phyloP scores from a whole-genome alignment of 2,329 filamentous ascomycete species.

The Paraphaeosphaeria minitans region DNA sequence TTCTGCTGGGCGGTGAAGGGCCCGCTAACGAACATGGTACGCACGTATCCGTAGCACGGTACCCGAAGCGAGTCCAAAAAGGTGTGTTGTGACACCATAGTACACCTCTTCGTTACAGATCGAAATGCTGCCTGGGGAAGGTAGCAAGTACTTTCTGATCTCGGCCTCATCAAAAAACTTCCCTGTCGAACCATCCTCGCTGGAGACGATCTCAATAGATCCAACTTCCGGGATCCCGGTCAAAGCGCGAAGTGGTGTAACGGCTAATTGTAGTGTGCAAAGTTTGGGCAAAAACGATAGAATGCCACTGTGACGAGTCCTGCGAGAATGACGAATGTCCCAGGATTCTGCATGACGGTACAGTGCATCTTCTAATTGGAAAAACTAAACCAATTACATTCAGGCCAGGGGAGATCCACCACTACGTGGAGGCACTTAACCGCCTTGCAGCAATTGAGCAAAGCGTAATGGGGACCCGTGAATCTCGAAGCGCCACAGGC shows the following conservation, averaged over 20 bases:
- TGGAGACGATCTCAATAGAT: not conserved
- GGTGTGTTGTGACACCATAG: constrained; percentile 5
- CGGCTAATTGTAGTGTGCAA: not conserved
- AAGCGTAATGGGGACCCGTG: not conserved
- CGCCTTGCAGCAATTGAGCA: constrained; percentile 6
- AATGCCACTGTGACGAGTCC: not conserved
- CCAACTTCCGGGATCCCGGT: not conserved
- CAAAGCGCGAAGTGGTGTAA: not conserved
- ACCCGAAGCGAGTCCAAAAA: constrained; percentile 1
- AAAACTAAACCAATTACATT: constrained; percentile 2
- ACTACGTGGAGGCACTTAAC: not conserved
- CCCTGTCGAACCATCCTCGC: not conserved
- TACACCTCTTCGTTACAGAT: constrained; percentile 6
- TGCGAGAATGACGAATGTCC: constrained; percentile 1
- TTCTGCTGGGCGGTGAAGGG: constrained; percentile 2
- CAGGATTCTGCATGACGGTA: constrained; percentile 7
- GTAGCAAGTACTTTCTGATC: not conserved
- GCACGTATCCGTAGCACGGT: constrained; percentile 4
- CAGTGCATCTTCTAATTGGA: constrained; percentile 6
- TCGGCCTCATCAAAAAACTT: not conserved
- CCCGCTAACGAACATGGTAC: not conserved
- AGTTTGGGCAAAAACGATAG: constrained; percentile 1
- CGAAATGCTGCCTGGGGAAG: constrained; percentile 1
- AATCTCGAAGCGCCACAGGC: constrained; percentile 3
- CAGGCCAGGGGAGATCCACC: not conserved